These are phyloP conservation scores for Bjerkandera adusta DNA, from an alignment of 1,284 basidiomycete genomes.

Conservation along the genomic window DNA sequence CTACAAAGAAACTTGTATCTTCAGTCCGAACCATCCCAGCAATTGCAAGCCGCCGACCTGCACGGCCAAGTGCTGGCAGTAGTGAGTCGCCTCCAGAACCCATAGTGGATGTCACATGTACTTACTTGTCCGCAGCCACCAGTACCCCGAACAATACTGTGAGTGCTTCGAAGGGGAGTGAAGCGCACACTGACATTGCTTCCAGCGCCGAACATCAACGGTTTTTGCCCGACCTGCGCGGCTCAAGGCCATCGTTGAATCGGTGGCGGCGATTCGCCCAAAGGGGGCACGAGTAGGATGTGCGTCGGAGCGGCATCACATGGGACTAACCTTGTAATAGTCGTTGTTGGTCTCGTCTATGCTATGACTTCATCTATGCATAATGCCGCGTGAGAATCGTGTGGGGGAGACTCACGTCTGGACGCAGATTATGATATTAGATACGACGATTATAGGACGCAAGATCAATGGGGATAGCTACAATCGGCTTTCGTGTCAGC, in stretches of 20 bases:
- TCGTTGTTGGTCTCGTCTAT: no score
- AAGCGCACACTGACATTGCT: constrained; percentile 14
- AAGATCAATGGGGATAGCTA: not conserved
- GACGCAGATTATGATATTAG: no score
- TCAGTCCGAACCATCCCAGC: constrained; percentile 57
- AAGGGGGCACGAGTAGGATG: no score
- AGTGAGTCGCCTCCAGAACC: constrained; percentile 41
- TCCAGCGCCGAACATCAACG: constrained; percentile 47
- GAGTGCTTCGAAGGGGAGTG: constrained; percentile 15
- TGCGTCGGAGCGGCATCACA: no score
- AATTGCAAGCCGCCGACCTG: constrained; percentile 52
- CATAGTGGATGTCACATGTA: not conserved
- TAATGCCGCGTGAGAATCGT: no score
- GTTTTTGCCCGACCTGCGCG: constrained; percentile 37
- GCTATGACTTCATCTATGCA: no score
- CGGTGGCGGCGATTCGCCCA: no score
- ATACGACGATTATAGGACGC: no score
- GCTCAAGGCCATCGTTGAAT: constrained; percentile 10
- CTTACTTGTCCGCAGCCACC: constrained; percentile 41
- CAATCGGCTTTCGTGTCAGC: not conserved
- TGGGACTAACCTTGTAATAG: no score
- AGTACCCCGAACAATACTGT: constrained; percentile 70
- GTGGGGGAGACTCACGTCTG: no score
- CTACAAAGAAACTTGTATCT: constrained; percentile 56
- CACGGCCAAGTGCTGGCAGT: constrained; percentile 65